These are phyloP conservation scores for Chlorella sorokiniana DNA, from an alignment of 139 green algal species.

Conservation along the genomic window DNA sequence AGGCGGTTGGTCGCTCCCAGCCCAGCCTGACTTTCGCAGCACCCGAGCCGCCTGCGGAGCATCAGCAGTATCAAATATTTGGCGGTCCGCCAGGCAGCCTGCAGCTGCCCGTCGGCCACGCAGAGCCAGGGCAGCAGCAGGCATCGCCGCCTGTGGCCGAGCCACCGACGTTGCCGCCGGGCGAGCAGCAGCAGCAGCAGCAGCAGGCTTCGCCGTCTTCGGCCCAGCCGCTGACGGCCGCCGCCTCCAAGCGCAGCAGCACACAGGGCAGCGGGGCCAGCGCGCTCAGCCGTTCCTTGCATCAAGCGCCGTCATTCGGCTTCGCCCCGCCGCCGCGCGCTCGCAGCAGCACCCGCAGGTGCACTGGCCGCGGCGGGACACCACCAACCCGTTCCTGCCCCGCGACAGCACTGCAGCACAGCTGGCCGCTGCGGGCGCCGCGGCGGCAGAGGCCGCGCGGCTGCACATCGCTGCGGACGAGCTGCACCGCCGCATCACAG, in stretches of 20 bases:
- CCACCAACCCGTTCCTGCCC: neutral
- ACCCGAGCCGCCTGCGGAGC: neutral
- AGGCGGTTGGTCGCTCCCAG: neutral
- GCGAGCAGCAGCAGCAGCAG: too few relatives aligned
- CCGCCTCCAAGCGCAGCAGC: too few relatives aligned
- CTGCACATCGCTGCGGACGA: neutral
- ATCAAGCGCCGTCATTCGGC: too few relatives aligned
- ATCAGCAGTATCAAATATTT: neutral
- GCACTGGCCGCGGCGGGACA: too few relatives aligned
- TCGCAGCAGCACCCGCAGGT: too few relatives aligned
- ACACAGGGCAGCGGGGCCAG: too few relatives aligned
- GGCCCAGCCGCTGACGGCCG: too few relatives aligned
- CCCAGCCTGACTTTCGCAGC: neutral
- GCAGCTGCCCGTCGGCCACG: neutral
- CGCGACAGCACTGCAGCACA: neutral
- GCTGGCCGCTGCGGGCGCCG: neutral
- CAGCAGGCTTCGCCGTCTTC: too few relatives aligned
- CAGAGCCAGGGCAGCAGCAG: neutral
- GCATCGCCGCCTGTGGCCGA: neutral
- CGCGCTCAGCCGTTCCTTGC: too few relatives aligned
- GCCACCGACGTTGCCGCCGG: too few relatives aligned
- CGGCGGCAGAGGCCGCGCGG: neutral
- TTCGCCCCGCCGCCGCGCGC: too few relatives aligned
- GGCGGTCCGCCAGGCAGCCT: neutral
- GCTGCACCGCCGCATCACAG: neutral